Percentiles rank a stretch among this genome's conserved stretches.
Evolutionary conservation across 495 filamentous ascomycete species (phyloP).

Genomic region (Peziza echinospora): DNA sequence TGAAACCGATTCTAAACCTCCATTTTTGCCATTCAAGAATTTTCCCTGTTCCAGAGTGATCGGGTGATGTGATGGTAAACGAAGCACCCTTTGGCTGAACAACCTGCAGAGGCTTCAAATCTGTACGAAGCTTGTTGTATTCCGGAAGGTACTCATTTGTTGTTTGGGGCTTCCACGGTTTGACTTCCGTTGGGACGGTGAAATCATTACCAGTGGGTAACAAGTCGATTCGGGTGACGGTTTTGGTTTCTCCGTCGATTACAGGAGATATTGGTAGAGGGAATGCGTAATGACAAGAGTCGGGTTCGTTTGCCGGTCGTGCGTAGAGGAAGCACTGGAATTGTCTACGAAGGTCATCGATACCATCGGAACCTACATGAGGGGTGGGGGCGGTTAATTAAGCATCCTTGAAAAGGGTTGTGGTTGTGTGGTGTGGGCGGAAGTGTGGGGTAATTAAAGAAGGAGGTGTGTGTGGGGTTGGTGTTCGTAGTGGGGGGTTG

Average conservation of each 20-base stretch:
- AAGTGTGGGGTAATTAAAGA: too few species aligned
- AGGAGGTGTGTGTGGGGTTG: too few species aligned
- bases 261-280: conserved; percentile 63
- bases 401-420: too few species aligned
- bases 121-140: conserved; percentile 36
- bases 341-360: conserved; percentile 36
- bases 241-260: conserved; percentile 38
- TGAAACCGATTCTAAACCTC: conserved; percentile 53
- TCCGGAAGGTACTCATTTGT: conserved; percentile 57
- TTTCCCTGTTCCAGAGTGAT: conserved; percentile 12
- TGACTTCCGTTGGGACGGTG: conserved; percentile 28
- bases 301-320: conserved; percentile 20
- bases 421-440: too few species aligned
- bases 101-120: conserved; percentile 56
- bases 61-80: conserved; percentile 33
- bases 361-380: conserved; percentile 38
- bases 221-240: conserved; percentile 40
- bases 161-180: conserved; percentile 34
- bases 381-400: too few species aligned
- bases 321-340: conserved; percentile 49
- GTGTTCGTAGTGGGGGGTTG: too few species aligned
- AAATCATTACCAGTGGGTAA: conserved; percentile 41
- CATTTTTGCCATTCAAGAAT: conserved; percentile 48
- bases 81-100: conserved; percentile 58
- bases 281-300: conserved; percentile 60